Evolutionary conservation across 176 grass and related monocot species (phyloP).

Genomic region (Ensete glaucum): DNA sequence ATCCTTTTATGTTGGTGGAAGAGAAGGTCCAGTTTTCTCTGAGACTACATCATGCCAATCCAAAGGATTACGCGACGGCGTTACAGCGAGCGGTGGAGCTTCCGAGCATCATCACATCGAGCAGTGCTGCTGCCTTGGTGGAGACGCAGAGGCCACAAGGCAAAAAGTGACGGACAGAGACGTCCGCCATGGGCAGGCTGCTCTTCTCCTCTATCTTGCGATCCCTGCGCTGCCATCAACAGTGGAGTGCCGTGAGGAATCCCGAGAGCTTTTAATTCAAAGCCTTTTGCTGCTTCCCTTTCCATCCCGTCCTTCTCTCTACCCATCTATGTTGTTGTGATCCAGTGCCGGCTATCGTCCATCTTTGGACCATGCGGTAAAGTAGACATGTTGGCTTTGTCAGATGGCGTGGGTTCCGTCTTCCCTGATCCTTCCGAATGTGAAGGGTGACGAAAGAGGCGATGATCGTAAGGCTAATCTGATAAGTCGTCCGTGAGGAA

Average conservation of each 20-base stretch:
- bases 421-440: too few species aligned
- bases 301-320: constrained; percentile 19
- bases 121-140: constrained; percentile 31
- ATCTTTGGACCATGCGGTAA: too few species aligned
- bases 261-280: constrained; percentile 22
- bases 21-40: too few species aligned
- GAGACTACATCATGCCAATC: too few species aligned
- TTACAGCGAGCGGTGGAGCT: not conserved
- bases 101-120: constrained; percentile 20
- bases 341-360: too few species aligned
- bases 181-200: not conserved
- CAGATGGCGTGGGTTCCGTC: too few species aligned
- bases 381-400: too few species aligned
- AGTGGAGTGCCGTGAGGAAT: constrained; percentile 34
- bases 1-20: too few species aligned
- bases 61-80: not conserved
- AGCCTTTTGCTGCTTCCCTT: constrained; percentile 15
- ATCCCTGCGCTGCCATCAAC: not conserved
- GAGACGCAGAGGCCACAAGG: constrained; percentile 27
- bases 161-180: constrained; percentile 19
- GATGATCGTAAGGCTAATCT: too few species aligned
- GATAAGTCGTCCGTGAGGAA: too few species aligned
- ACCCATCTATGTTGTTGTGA: too few species aligned
- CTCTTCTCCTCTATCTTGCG: not conserved
- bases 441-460: too few species aligned